phyloP scores from a whole-genome alignment of 1,139 yeast genomes.

The Nakaseomyces sp. region DNA sequence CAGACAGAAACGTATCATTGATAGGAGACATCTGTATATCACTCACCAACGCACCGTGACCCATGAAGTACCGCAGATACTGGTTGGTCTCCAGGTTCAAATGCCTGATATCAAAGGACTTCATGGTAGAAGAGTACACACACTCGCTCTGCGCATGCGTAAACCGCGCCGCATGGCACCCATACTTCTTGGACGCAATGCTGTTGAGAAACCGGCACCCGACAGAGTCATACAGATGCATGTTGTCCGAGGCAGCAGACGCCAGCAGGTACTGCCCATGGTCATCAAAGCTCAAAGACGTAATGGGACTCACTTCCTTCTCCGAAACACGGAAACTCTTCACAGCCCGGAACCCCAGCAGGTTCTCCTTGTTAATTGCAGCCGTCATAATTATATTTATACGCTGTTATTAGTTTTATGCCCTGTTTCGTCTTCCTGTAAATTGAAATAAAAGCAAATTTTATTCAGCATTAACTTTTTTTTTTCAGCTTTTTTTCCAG shows the following conservation, averaged over 20 bases:
- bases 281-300: conserved; percentile 80
- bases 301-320: conserved; percentile 49
- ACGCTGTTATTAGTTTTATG: too few relatives aligned
- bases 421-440: too few relatives aligned
- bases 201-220: conserved; percentile 56
- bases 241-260: conserved; percentile 72
- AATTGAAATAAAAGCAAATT: too few relatives aligned
- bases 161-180: conserved; percentile 79
- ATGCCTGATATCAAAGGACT: conserved; percentile 64
- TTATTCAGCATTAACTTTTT: too few relatives aligned
- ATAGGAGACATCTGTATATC: conserved; percentile 68
- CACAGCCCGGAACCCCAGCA: conserved; percentile 44
- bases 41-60: conserved; percentile 71
- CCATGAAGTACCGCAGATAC: conserved; percentile 75
- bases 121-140: conserved; percentile 75
- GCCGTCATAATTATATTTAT: conserved; percentile 13
- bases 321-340: conserved; percentile 46
- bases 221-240: conserved; percentile 73
- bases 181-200: conserved; percentile 80
- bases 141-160: conserved; percentile 70
- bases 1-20: conserved; percentile 56
- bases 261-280: conserved; percentile 73
- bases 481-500: not conserved
- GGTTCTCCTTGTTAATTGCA: conserved; percentile 36
- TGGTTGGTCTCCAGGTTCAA: conserved; percentile 70